phyloP scores from a whole-genome alignment of 306 rosid species.

The Begonia fuchsioides region DNA sequence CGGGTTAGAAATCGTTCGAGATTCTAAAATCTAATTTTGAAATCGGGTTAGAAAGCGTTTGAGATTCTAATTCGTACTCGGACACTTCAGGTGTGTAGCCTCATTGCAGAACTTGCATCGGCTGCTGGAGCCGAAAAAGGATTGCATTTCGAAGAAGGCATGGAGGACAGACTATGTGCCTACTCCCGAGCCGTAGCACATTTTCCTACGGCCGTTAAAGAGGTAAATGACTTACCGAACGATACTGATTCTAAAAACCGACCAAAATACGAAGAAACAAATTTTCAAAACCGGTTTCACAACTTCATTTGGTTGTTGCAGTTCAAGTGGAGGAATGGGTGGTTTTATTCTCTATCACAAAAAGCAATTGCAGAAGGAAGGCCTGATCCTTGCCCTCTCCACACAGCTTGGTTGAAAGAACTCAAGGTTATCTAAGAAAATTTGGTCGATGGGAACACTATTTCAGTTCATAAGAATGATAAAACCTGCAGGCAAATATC shows the following conservation, averaged over 20 bases:
- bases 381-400: constrained; percentile 79
- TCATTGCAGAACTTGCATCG: constrained; percentile 53
- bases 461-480: no score
- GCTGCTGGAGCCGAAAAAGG: constrained; percentile 75
- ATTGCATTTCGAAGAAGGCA: constrained; percentile 49
- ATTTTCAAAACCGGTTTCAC: no score
- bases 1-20: no score
- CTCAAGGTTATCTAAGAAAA: constrained; percentile 38
- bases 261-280: no score
- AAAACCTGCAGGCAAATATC: no score
- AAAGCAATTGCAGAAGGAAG: constrained; percentile 55
- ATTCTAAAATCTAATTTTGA: no score
- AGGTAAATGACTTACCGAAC: constrained; percentile 22
- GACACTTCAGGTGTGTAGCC: constrained; percentile 48
- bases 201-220: constrained; percentile 95
- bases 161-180: constrained; percentile 82
- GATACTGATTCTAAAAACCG: no score
- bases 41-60: no score
- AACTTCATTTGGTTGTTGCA: constrained; percentile 10
- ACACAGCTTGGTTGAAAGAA: constrained; percentile 72
- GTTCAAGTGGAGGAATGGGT: constrained; percentile 98
- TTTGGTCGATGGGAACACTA: no score
- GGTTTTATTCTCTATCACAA: constrained; percentile 70
- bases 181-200: constrained; percentile 77
- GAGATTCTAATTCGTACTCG: no score